Conservation (phyloP, 164 flowering plant genomes). For the Vitis rupestris region DNA sequence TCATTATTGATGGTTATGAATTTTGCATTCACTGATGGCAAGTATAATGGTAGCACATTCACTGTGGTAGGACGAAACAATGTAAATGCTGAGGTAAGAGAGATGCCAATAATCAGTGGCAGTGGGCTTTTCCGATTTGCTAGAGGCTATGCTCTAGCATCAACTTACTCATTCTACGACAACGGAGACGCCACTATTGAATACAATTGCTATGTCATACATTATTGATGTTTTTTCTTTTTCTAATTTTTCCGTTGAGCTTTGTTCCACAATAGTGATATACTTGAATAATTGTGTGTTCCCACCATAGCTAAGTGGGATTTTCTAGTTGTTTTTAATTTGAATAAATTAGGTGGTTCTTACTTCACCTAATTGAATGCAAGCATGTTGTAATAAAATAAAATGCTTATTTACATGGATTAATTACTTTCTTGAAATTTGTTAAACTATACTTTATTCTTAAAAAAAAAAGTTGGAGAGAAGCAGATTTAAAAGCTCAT, state of each 20-base stretch:
- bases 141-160: constrained; percentile 6
- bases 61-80: constrained; percentile 30
- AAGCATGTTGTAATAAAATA: too few relatives aligned
- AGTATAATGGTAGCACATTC: constrained; percentile 35
- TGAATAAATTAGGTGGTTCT: too few relatives aligned
- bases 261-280: too few relatives aligned
- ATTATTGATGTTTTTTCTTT: background rate
- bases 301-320: background rate
- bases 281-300: background rate
- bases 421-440: too few relatives aligned
- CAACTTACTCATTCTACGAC: background rate
- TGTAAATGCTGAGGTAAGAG: constrained; percentile 23
- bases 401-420: too few relatives aligned
- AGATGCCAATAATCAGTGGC: constrained; percentile 41
- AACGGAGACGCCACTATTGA: constrained; percentile 12
- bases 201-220: constrained; percentile 17
- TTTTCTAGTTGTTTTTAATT: too few relatives aligned
- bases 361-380: too few relatives aligned
- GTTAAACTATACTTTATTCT: too few relatives aligned
- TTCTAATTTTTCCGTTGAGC: too few relatives aligned
- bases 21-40: constrained; percentile 29
- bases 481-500: too few relatives aligned
- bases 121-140: constrained; percentile 27
- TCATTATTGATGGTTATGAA: constrained; percentile 37
- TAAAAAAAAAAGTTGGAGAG: too few relatives aligned